Conservation (phyloP, 2,329 filamentous ascomycete genomes). For the Dactylellina drechsleri region DNA sequence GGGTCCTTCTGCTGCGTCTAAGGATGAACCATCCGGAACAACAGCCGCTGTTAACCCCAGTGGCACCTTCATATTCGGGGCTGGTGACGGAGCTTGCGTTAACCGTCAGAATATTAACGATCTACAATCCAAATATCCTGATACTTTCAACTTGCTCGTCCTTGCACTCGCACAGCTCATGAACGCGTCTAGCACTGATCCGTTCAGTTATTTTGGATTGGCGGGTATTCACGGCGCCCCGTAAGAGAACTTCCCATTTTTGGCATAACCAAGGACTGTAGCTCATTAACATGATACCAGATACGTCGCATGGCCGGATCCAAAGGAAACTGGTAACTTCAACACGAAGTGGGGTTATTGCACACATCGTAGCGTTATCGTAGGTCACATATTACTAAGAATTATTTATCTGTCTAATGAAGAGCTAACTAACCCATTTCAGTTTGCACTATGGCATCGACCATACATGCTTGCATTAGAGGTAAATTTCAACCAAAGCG, state of each 20-base stretch:
- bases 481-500: constrained; percentile 42
- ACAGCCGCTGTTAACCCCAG: background rate
- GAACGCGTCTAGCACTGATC: background rate
- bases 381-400: background rate
- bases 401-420: background rate
- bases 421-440: constrained; percentile 36
- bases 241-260: constrained; percentile 14
- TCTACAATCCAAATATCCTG: constrained; percentile 10
- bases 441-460: constrained; percentile 59
- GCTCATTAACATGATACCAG: background rate
- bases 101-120: constrained; percentile 15
- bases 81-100: constrained; percentile 23
- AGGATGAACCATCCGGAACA: background rate
- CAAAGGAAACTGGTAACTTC: background rate
- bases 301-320: constrained; percentile 29
- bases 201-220: constrained; percentile 25
- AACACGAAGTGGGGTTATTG: constrained; percentile 32
- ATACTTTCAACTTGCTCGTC: constrained; percentile 31
- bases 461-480: constrained; percentile 59
- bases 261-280: background rate
- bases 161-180: constrained; percentile 32
- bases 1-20: background rate
- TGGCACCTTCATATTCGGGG: constrained; percentile 2
- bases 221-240: constrained; percentile 50
- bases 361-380: constrained; percentile 31